A percentile compares a stretch with the other conserved stretches of the same genome.
These are phyloP conservation scores for Haberlea rhodopensis DNA, from an alignment of 257 asterid species.

Conservation along the genomic window DNA sequence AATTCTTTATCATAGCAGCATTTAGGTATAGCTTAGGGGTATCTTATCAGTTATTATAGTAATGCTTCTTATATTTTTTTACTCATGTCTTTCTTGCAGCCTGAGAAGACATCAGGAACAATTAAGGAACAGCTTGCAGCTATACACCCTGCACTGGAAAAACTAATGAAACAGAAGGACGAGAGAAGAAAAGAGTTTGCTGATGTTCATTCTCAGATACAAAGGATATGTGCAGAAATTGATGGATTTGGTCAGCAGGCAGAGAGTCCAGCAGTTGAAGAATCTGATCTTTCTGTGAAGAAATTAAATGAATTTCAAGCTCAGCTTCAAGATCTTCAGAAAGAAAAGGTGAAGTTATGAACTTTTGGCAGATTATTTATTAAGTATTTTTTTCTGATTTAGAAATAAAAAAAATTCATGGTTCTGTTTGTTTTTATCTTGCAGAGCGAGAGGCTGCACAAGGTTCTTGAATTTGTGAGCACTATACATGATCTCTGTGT, in stretches of 20 bases:
- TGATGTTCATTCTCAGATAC: constrained; percentile 90
- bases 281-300: constrained; percentile 78
- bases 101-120: constrained; percentile 64
- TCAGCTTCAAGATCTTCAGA: constrained; percentile 91
- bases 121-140: constrained; percentile 74
- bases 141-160: constrained; percentile 61
- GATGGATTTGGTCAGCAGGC: constrained; percentile 63
- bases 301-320: constrained; percentile 75
- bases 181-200: constrained; percentile 77
- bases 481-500: constrained; percentile 93
- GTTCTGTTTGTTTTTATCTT: constrained; percentile 26
- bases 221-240: constrained; percentile 74
- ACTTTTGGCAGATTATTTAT: constrained; percentile 17
- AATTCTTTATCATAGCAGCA: background rate
- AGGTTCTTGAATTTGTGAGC: constrained; percentile 92
- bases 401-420: constrained; percentile 14
- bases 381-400: constrained; percentile 9
- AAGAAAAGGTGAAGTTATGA: constrained; percentile 63
- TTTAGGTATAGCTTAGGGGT: background rate
- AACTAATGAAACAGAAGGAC: constrained; percentile 80
- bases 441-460: constrained; percentile 93
- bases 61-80: no score
- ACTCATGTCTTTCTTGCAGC: constrained; percentile 33
- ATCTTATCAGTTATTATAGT: background rate
- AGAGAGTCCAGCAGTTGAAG: constrained; percentile 67